Base-by-base conservation (phyloP, 208 protist genomes). In the Blastocrithidia nonstop region DNA sequence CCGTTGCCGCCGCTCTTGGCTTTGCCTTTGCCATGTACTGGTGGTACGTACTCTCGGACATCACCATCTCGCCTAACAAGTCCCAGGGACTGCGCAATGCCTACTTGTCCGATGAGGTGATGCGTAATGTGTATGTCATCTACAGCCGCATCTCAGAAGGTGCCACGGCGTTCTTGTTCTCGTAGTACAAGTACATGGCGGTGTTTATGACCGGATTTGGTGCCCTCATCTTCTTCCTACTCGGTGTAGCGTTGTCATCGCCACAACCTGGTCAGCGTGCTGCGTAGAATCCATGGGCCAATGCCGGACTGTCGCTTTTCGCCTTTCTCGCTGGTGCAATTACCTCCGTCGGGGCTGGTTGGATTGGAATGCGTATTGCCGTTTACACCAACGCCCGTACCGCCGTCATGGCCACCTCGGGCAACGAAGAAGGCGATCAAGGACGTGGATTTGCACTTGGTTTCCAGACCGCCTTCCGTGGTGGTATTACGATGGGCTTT, bases 311-410 rank as follows among this genome's bases (percentile, higher is more conserved):
- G 16, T 80, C 66, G 3, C 44, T 81, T 25, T 61, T 88, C 23
- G 55, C 78, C 9, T 91, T 93, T 32, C 4, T 93, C 22, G 8
- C 50, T 11, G 85, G 85, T 27, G 73, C 76, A 6, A 5, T 86
- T 33, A 88, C 82, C 4, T 89, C 78, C 9, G 67, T 84, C n/a
- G 44, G 49, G n/a, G 59, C 81, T 9, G 85, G 85, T 16, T 87
- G 71, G 69, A 80, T 93, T 51, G 81, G 85, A 27, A 93, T 93
- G 85, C 71, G 73, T 50, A 90, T 93, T 45, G 76, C 78, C 24
- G 85, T 93, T 7, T 91, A 79, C 65, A 87, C 81, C 1, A 93
- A 93, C 52, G 66, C 71, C 29, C 63, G 85, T 37, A 90, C 82
- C 6, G 75, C 83, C 16, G 66, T 84, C 25, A 84, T 84, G 71